Evolutionary conservation across 495 filamentous ascomycete species (phyloP), one percentile per base, ranked within the genome.

Genomic region (Trypethelium eluteriae): DNA sequence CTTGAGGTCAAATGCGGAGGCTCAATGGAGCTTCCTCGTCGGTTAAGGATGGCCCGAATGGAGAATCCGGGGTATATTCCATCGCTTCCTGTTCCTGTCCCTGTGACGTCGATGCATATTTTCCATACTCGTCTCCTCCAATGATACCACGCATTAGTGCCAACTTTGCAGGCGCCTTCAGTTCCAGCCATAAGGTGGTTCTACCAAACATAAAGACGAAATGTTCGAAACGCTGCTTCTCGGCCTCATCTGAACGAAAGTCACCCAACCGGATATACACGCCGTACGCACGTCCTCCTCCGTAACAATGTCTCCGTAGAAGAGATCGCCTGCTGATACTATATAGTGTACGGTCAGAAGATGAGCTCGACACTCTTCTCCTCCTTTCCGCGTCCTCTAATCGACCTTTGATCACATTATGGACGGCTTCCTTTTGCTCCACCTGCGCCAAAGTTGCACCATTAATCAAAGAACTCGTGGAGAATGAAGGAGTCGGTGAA

Each of bases 401-500:
- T 32, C 80, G 76, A n/a, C 84, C 87, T 5, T 76, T 90, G 5
- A 77, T 90, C 39, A 90, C 88, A 1, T 76, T 90, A 14, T 91
- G 88, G 88, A 88, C 85, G 1, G 81, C 88, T 0, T 85, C 83
- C 9, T 89, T 81, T 75, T 89, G 86, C 73, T 72, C 80, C 7
- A 83, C 82, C 9, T 91, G 87, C 75, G 77, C 77, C 36, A 69
- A 74, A 16, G 80, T 89, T 25, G 76, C 76, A 2, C 85, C 86
- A 5, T 69, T 88, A 9, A 25, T 90, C 0, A 70, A 74, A 34
- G 73, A 80, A 4, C 70, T 88, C 38, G 74, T 89, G 41, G 77
- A 84, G 67, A 57, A 74, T 34, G 79, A 82, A 10, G 79, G 81
- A 0, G 76, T 85, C 2, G 85, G 85, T n/a, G 84, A 88, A 70